A percentile compares a stretch with the other conserved stretches of the same genome.
phyloP scores from a whole-genome alignment of 768 basidiomycete genomes.

The Sistotremastrum suecicum region DNA sequence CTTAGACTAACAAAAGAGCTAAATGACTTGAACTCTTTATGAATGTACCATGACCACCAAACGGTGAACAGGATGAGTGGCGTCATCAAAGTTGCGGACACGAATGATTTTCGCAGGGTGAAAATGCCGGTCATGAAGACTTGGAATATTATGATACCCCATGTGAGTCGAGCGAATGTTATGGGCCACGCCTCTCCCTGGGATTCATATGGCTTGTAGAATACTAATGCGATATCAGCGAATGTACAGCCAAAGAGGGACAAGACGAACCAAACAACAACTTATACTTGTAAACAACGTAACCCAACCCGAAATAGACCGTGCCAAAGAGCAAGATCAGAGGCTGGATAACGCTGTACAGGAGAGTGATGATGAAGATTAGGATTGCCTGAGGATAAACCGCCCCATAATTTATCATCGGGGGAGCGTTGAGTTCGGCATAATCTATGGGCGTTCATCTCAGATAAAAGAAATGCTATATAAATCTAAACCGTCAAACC shows the following conservation, averaged over 20 bases:
- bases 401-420: conserved; percentile 94
- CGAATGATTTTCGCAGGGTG: conserved; percentile 46
- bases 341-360: conserved; percentile 94
- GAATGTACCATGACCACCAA: conserved; percentile 70
- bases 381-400: conserved; percentile 96
- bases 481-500: conserved; percentile 29
- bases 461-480: background rate
- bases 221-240: conserved; percentile 39
- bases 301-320: conserved; percentile 89
- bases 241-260: background rate
- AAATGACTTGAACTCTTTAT: conserved; percentile 51
- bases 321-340: conserved; percentile 92
- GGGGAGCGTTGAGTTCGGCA: conserved; percentile 92
- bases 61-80: conserved; percentile 68
- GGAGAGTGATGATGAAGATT: conserved; percentile 86
- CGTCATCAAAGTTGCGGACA: conserved; percentile 46
- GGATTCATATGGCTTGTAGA: conserved; percentile 97
- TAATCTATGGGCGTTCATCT: conserved; percentile 44
- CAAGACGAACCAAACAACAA: conserved; percentile 68
- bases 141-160: conserved; percentile 87
- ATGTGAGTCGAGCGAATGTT: conserved; percentile 82
- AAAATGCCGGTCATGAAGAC: conserved; percentile 97
- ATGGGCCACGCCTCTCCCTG: conserved; percentile 97
- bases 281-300: conserved; percentile 98
- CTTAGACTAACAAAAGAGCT: conserved; percentile 77